A percentile compares a stretch with the other conserved stretches of the same genome.
phyloP scores from a whole-genome alignment of 495 filamentous ascomycete genomes.

The Ascobolus immersus region DNA sequence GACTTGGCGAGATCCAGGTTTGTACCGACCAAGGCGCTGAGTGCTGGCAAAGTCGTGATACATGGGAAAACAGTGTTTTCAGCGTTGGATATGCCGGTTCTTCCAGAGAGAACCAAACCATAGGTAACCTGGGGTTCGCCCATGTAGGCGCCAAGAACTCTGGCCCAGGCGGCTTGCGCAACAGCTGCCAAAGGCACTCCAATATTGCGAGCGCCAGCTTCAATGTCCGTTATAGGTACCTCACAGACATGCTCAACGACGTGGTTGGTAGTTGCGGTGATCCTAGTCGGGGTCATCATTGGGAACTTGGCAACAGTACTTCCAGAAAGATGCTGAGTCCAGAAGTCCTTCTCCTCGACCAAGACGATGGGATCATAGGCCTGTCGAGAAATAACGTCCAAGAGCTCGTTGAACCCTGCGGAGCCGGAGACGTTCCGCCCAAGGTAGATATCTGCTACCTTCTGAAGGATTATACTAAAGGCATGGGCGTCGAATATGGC shows the following conservation, averaged over 20 bases:
- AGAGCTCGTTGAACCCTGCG: conserved; percentile 17
- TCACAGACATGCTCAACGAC: conserved; percentile 20
- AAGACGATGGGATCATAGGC: conserved; percentile 6
- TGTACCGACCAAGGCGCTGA: conserved; percentile 22
- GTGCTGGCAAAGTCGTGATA: conserved; percentile 44
- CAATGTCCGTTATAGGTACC: conserved; percentile 20
- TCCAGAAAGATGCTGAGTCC: conserved; percentile 28
- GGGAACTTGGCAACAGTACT: conserved; percentile 39
- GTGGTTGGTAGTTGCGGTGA: conserved; percentile 17
- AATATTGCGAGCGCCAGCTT: conserved; percentile 24
- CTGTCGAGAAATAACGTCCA: conserved; percentile 27
- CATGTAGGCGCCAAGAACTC: conserved; percentile 41
- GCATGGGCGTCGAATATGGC: conserved; percentile 58
- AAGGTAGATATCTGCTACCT: conserved; percentile 23
- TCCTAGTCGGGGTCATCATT: conserved; percentile 34
- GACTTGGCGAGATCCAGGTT: conserved; percentile 29
- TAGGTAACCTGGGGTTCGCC: conserved; percentile 43
- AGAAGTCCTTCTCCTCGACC: conserved; percentile 27
- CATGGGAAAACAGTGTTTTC: conserved; percentile 39
- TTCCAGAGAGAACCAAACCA: conserved; percentile 39
- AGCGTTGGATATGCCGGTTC: conserved; percentile 27
- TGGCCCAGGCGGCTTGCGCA: conserved; percentile 49
- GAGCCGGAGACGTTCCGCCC: conserved; percentile 8
- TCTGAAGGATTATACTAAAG: conserved; percentile 31
- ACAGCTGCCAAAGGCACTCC: conserved; percentile 46